Conservation (phyloP, 306 rosid species). For the Cyclanthera cordifolia region DNA sequence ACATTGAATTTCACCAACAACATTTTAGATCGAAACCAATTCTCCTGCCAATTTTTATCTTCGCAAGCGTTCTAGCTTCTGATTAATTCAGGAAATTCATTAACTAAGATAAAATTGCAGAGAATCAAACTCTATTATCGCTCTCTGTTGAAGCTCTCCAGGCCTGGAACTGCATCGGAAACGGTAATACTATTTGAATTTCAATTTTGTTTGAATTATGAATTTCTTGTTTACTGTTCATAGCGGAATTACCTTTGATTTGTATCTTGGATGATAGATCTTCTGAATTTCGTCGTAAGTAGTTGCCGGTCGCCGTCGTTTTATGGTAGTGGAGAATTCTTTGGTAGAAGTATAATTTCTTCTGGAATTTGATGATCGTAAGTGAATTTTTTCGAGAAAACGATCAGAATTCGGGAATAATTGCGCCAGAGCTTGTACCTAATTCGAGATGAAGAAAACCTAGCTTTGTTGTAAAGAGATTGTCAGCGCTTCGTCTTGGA, state of each 20-base stretch:
- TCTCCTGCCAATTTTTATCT: constrained; percentile 16
- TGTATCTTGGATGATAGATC: not conserved
- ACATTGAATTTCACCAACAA: constrained; percentile 14
- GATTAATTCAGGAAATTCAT: not conserved
- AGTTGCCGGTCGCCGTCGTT: not conserved
- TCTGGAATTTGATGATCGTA: not conserved
- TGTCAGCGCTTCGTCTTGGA: not conserved
- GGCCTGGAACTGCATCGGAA: not conserved
- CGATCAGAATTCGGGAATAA: not conserved
- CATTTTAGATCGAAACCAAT: constrained; percentile 5
- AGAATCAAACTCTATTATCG: not conserved
- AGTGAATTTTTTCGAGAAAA: constrained; percentile 3
- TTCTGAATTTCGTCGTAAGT: not conserved
- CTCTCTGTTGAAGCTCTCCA: not conserved
- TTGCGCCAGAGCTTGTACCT: not conserved
- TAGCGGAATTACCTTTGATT: not conserved
- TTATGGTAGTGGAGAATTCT: not conserved
- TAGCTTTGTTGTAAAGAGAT: constrained; percentile 28
- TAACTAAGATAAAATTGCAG: not conserved
- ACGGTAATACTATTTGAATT: not conserved
- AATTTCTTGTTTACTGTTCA: not conserved
- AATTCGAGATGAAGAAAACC: constrained; percentile 3
- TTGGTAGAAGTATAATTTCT: not conserved
- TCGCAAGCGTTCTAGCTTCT: not conserved
- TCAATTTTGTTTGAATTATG: not conserved